phyloP scores from a whole-genome alignment of 495 filamentous ascomycete genomes.

The Parathielavia appendiculata region DNA sequence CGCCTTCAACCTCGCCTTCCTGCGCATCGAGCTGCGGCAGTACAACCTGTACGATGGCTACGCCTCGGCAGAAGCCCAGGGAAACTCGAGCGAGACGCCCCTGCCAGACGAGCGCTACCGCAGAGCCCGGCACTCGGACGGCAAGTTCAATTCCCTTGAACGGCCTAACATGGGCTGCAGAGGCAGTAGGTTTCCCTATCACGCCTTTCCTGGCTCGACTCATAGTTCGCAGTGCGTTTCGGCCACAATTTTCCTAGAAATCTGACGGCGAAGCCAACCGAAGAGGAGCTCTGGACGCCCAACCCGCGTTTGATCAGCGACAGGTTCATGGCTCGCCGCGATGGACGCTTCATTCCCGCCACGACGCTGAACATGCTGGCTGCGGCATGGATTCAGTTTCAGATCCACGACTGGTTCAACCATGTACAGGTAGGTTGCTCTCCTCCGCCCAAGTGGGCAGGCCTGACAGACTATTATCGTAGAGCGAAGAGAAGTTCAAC shows the following conservation, averaged over 20 bases:
- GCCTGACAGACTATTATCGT: too few species aligned
- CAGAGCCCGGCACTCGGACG: slow-evolving; percentile 37
- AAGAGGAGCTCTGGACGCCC: slow-evolving; percentile 39
- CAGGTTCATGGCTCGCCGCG: slow-evolving; percentile 32
- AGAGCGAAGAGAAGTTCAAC: slow-evolving; percentile 25
- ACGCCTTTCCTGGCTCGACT: too few species aligned
- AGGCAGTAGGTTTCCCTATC: slow-evolving; percentile 16
- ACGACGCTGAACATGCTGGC: slow-evolving; percentile 42
- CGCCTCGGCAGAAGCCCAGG: slow-evolving; percentile 29
- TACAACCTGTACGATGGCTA: slow-evolving; percentile 42
- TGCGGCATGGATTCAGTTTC: slow-evolving; percentile 47
- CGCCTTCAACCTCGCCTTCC: slow-evolving; percentile 35
- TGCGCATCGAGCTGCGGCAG: slow-evolving; percentile 37
- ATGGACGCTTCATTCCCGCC: slow-evolving; percentile 35
- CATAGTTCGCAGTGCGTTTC: slow-evolving; percentile 28
- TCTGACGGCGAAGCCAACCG: slow-evolving; percentile 28
- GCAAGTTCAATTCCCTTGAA: slow-evolving; percentile 38
- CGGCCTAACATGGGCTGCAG: slow-evolving; percentile 40
- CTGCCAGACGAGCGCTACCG: slow-evolving; percentile 27
- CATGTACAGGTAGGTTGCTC: slow-evolving; percentile 28
- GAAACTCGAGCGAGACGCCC: slow-evolving; percentile 21
- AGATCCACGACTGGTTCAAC: slow-evolving; percentile 40
- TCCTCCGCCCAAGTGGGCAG: background rate
- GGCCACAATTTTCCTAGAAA: slow-evolving; percentile 38
- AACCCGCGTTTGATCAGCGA: slow-evolving; percentile 39